Conservation (phyloP, 352 stramenopile species). For the Phytophthora pluvialis region DNA sequence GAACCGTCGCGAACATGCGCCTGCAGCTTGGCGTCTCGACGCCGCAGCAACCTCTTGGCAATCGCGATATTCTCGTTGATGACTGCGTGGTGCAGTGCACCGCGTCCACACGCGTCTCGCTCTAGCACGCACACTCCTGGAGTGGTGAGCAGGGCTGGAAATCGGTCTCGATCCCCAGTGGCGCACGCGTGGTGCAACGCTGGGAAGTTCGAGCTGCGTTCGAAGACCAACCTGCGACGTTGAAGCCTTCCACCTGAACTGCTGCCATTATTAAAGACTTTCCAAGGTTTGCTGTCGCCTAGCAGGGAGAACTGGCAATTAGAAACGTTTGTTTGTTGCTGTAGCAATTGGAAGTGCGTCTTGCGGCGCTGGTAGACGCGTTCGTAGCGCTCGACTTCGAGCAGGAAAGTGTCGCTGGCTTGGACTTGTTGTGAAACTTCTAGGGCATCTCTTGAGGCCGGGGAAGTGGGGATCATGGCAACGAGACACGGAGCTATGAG, state of each 20-base stretch:
- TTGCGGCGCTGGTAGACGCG: conserved; percentile 12
- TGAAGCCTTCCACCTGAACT: conserved; percentile 12
- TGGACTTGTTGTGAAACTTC: not conserved
- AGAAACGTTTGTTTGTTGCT: conserved; percentile 7
- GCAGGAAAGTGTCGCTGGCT: conserved; percentile 5
- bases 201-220: conserved; percentile 41
- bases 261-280: conserved; percentile 38
- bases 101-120: conserved; percentile 46
- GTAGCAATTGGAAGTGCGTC: conserved; percentile 8
- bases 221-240: conserved; percentile 39
- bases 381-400: conserved; percentile 11
- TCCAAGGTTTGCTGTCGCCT: conserved; percentile 47
- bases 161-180: conserved; percentile 22
- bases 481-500: not conserved
- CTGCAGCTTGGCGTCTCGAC: conserved; percentile 49
- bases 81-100: conserved; percentile 61
- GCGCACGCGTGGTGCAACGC: conserved; percentile 43
- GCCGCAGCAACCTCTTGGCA: conserved; percentile 40
- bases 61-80: conserved; percentile 46
- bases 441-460: not conserved
- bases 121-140: conserved; percentile 33
- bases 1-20: conserved; percentile 48
- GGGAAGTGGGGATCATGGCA: not conserved
- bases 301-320: conserved; percentile 37
- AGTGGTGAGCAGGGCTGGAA: conserved; percentile 27